Evolutionary conservation across 768 basidiomycete species (phyloP).

Genomic region (Botryobasidium botryosum): DNA sequence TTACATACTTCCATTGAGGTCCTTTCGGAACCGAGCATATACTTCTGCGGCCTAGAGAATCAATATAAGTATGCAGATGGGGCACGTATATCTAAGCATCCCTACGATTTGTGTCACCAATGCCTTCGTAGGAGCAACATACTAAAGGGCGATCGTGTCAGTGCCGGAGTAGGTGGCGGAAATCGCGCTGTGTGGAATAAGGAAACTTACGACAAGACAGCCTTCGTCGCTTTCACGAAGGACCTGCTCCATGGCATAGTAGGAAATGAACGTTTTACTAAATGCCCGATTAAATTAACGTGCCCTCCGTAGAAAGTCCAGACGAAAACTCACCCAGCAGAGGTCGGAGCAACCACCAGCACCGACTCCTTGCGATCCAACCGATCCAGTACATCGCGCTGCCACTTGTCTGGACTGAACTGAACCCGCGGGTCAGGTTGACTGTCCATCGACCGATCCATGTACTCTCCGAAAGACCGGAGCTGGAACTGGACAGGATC

Average conservation of each 20-base stretch:
- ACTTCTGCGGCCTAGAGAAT: constrained; percentile 39
- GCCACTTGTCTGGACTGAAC: constrained; percentile 59
- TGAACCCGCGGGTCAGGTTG: constrained; percentile 37
- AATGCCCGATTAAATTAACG: no score
- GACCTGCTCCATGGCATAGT: constrained; percentile 59
- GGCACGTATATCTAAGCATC: no score
- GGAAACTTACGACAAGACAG: no score
- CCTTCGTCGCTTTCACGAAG: constrained; percentile 46
- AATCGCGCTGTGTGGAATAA: no score
- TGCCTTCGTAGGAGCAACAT: constrained; percentile 62
- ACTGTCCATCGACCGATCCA: constrained; percentile 59
- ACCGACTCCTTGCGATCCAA: constrained; percentile 42
- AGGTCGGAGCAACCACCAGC: constrained; percentile 33
- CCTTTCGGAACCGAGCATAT: constrained; percentile 51
- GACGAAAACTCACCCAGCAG: constrained; percentile 25
- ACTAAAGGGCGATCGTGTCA: no score
- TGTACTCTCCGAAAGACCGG: constrained; percentile 48
- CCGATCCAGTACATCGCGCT: constrained; percentile 43
- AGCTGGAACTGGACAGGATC: constrained; percentile 49
- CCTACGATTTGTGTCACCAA: constrained; percentile 36
- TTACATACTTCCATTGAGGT: constrained; percentile 28
- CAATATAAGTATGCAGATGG: no score
- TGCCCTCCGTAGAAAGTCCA: no score
- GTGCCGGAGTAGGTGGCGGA: no score
- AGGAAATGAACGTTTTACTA: constrained; percentile 60